Evolutionary conservation across 2,329 filamentous ascomycete genomes (phyloP), one percentile per base, ranked within the genome.

Genomic region (Nigrospora osmanthi): DNA sequence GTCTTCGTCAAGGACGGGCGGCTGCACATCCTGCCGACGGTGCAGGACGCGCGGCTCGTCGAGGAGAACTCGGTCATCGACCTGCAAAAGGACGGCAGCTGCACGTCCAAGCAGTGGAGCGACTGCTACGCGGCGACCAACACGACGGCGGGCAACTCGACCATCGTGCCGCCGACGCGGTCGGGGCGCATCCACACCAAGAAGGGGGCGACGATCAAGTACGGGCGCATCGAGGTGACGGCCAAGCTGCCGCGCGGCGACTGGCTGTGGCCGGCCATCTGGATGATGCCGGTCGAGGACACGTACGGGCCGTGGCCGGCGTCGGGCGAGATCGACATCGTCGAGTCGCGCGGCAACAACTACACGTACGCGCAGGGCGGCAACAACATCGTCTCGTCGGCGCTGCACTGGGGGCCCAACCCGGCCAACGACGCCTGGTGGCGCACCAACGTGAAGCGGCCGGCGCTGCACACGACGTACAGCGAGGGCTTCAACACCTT

Each of bases 201-300:
- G 58, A 77, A 77, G 37, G 79, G 83, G 14, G 80, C 80, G 7
- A 75, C 68, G 14, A 87, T 94, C 70, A 87, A 81, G 64, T 94
- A 87, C 59, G 88, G 88, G 40, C 84, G 86, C 37, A 76, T 94
- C 43, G 86, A 94, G 60, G 87, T 94, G 6, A 81, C 76, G 2
- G 88, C 88, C 23, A 83, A 83, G 64, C 68, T 93, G 28, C 87
- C 88, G 5, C 64, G 71, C 40, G 88, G 88, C 44, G 87, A 93
- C 67, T 93, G 88, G 88, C 74, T 94, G 11, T 93, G 88, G 88
- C 88, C 88, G 2, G 87, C 87, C n/a, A 91, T 94, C 57, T 90
- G 86, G 85, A 87, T 94, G 85, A 72, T 93, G 70, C 88, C 88
- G 1, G 80, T 79, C 39, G 71, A 83, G 37, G 73, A 81, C 44